phyloP scores from a whole-genome alignment of 2,329 filamentous ascomycete genomes.

The Diaporthe citriasiana region DNA sequence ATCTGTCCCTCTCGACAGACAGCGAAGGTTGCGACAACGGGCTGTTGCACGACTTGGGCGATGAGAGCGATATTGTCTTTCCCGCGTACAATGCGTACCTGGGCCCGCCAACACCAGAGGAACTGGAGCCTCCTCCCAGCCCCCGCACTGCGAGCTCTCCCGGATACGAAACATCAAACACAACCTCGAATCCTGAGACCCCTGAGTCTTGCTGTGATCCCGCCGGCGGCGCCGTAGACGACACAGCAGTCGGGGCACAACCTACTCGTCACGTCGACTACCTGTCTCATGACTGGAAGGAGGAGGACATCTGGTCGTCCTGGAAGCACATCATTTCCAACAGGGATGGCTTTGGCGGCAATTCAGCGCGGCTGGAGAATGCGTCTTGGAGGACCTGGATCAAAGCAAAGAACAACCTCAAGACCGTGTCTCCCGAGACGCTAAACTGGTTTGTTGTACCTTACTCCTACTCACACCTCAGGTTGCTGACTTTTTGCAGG shows the following conservation, averaged over 20 bases:
- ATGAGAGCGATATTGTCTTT: conserved; percentile 56
- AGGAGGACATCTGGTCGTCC: conserved; percentile 97
- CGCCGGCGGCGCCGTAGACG: conserved; percentile 78
- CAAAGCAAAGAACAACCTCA: conserved; percentile 88
- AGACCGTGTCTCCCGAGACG: conserved; percentile 90
- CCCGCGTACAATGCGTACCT: conserved; percentile 40
- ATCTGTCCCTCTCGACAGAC: conserved; percentile 67
- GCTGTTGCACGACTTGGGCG: conserved; percentile 54
- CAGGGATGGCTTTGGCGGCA: conserved; percentile 78
- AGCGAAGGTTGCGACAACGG: conserved; percentile 66
- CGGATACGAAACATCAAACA: conserved; percentile 65
- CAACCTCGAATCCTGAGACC: conserved; percentile 70
- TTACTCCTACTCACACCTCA: background rate
- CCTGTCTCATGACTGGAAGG: conserved; percentile 90
- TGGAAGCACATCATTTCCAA: conserved; percentile 94
- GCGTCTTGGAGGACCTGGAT: conserved; percentile 98
- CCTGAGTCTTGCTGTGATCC: conserved; percentile 58
- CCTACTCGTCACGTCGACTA: conserved; percentile 96
- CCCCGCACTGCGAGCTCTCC: conserved; percentile 66
- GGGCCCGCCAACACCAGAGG: conserved; percentile 55
- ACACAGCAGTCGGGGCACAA: conserved; percentile 79
- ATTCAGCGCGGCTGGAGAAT: conserved; percentile 89
- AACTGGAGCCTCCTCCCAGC: conserved; percentile 65
- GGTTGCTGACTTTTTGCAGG: conserved; percentile 64
- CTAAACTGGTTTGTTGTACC: conserved; percentile 83